These are phyloP conservation scores for Puya raimondii DNA, from an alignment of 176 grass and related monocot species.

Conservation along the genomic window DNA sequence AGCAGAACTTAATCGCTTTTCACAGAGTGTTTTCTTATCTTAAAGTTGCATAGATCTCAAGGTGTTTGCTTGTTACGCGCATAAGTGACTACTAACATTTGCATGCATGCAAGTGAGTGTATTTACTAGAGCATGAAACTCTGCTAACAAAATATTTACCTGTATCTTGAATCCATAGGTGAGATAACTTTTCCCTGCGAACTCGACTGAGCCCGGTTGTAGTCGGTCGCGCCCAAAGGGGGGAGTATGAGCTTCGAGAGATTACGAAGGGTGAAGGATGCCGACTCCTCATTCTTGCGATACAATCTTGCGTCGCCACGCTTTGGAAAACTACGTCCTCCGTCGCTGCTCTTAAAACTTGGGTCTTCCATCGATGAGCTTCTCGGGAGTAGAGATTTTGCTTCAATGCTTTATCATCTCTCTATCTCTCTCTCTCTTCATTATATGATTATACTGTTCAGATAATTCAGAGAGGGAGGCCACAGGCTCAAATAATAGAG, in stretches of 20 bases:
- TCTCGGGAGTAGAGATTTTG: not conserved
- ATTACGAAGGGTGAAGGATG: slow-evolving; percentile 56
- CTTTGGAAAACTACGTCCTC: slow-evolving; percentile 2
- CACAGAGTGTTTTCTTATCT: not conserved
- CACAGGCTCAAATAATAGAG: not conserved
- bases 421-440: not conserved
- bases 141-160: slow-evolving; percentile 16
- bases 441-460: not conserved
- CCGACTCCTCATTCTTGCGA: slow-evolving; percentile 19
- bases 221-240: slow-evolving; percentile 47
- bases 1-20: not conserved
- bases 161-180: slow-evolving; percentile 80
- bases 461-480: not conserved
- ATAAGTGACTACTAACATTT: not conserved
- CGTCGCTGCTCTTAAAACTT: slow-evolving; percentile 15
- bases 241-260: slow-evolving; percentile 81
- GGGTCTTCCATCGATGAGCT: slow-evolving; percentile 25
- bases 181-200: slow-evolving; percentile 37
- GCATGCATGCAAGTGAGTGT: not conserved
- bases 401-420: not conserved
- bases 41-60: not conserved
- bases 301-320: not conserved
- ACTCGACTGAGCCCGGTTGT: slow-evolving; percentile 25
- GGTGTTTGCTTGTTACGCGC: not conserved
- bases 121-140: not conserved